Base-by-base conservation (phyloP, 2,329 filamentous ascomycete species). In the Colletotrichum kahawae region DNA sequence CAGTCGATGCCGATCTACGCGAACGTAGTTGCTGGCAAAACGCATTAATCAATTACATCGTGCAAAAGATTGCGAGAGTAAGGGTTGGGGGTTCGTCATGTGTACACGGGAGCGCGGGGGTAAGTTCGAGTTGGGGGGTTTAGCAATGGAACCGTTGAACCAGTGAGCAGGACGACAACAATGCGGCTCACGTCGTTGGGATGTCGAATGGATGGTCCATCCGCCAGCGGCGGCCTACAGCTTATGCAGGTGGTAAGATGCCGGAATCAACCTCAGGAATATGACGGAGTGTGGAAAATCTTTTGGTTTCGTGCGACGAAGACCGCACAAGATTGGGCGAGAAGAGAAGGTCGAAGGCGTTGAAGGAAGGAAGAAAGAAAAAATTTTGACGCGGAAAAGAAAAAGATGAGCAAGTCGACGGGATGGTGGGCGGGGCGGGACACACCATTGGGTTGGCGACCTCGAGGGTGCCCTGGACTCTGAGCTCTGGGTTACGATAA, bases 1-100 rank as follows among this genome's bases (percentile, higher is more conserved):
- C 70, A 6, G 70, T 65, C 38, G 70, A 64, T 76, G 73, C 73
- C 73, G 73, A 76, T 76, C 64, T 76, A 76, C 73, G 73, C 65
- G 29, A 65, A 36, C 73, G 70, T 76, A 76, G 70, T 60, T 69
- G 57, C 73, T 76, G 73, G 73, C 73, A 69, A 65, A 5, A 34
- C 18, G 18, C 12, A 38, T 43, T n/a, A 33, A 12, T 33, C 29
- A 59, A 56, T 56, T 43, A 43, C 38, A n/a, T n/a, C 10, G 38
- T n/a, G 38, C 38, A n/a, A 43, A n/a, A n/a, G 16, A n/a, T 43
- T 43, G 18, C 18, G 38, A 43, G 38, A n/a, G 38, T 18, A 43
- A 43, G 36, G 36, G 36, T 43, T 43, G 18, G 24, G 24, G 24
- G 24, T 27, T 27, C 24, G 24, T 27, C 24, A 27, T 27, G 24